Evolutionary conservation across 164 flowering plant genomes (phyloP).

Genomic region (Stephania yunnanensis): DNA sequence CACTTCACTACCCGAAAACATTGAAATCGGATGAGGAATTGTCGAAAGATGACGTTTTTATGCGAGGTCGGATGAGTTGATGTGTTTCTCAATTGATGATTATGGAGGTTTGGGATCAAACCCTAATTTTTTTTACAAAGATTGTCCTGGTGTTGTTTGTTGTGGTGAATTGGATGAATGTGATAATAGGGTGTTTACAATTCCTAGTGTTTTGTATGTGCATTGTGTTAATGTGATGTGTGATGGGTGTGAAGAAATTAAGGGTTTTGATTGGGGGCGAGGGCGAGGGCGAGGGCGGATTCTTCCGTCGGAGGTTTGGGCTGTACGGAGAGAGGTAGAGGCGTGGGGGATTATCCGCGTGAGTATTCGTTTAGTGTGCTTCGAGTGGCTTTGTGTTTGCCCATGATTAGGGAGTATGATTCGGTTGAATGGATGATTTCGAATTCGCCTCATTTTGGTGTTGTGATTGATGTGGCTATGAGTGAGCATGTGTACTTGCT

Average conservation of each 20-base stretch:
- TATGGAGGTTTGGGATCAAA: slow-evolving; percentile 30
- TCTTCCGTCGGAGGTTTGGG: slow-evolving; percentile 65
- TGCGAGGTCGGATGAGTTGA: slow-evolving; percentile 22
- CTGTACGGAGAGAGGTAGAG: slow-evolving; percentile 43
- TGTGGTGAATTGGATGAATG: slow-evolving; percentile 18
- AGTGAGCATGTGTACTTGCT: slow-evolving; percentile 66
- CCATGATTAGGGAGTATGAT: slow-evolving; percentile 20
- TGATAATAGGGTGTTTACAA: slow-evolving; percentile 31
- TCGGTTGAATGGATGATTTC: slow-evolving; percentile 48
- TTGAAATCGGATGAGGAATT: slow-evolving; percentile 25
- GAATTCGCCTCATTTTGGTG: slow-evolving; percentile 62
- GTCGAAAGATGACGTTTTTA: slow-evolving; percentile 15
- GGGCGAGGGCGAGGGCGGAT: slow-evolving; percentile 18
- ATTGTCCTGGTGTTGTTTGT: slow-evolving; percentile 71
- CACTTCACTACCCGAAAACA: slow-evolving; percentile 43
- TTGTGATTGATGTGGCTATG: slow-evolving; percentile 65
- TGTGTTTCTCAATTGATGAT: slow-evolving; percentile 50
- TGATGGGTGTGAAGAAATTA: slow-evolving; percentile 9
- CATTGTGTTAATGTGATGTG: slow-evolving; percentile 47
- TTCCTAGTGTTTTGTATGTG: slow-evolving; percentile 48
- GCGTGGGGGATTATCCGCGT: slow-evolving; percentile 63
- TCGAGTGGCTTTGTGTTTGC: slow-evolving; percentile 26
- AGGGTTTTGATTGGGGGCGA: slow-evolving; percentile 2
- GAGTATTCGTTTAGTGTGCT: slow-evolving; percentile 40
- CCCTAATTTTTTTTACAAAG: slow-evolving; percentile 47